Evolutionary conservation across 164 flowering plant species (phyloP), one percentile per base, ranked within the genome.

Genomic region (Berberis thunbergii): DNA sequence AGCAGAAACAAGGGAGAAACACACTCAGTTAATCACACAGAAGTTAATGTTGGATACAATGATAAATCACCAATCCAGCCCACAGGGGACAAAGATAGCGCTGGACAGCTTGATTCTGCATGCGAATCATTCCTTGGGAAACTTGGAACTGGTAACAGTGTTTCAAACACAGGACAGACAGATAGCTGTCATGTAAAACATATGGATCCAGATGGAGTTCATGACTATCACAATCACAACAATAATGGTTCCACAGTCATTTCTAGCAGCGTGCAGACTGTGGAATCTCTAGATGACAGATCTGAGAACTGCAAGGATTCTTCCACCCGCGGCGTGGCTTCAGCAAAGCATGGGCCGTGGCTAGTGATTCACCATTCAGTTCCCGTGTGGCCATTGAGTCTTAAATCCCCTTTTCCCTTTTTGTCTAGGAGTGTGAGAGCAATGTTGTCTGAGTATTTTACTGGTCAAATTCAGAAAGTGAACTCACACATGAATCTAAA

Each of bases 401-500:
- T 71, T 49, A 74, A 73, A 63, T 68, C 72, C 49, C 70, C 61
- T 48, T 77, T 79, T 13, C 66, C 72, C 52, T 67, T 62, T 66
- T 64, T 71, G 49, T 59, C 69, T 49, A 67, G 60, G 67, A 69
- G 62, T 53, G 54, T 75, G 4, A 57, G 64, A 46, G 78, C 83
- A 60, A 54, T 70, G 40, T 64, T 85, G 49, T 74, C 77, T 65
- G 54, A 63, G 65, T 62, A 78, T 69, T 41, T 86, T 54, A 57
- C 71, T 64, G 67, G 68, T 57, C 72, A 79, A 7, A 53, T 84
- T 61, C 74, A 77, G 74, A 82, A 74, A 68, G 62, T 88, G 70
- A 87, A 81, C 65, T 72, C 79, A 62, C 68, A 74, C 48, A 61
- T 81, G 74, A 75, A 73, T 63, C 72, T 69, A 13, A 79, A 72